Evolutionary conservation across 148 eudicot genomes (phyloP).

Genomic region (Silene conica): DNA sequence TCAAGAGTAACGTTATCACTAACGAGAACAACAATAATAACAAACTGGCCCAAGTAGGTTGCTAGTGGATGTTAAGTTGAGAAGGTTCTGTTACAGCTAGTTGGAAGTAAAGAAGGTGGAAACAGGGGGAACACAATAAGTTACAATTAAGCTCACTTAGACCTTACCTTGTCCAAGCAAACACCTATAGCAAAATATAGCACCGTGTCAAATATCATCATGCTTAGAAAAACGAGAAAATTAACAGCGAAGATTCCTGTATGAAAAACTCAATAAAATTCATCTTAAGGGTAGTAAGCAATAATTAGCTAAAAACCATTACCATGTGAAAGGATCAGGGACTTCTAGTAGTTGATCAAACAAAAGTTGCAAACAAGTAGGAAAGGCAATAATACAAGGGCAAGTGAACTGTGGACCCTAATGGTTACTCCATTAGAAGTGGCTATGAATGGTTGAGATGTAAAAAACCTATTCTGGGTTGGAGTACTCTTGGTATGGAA

Average conservation of each 20-base stretch:
- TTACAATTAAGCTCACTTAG: not conserved
- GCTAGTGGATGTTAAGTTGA: not conserved
- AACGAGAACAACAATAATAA: too few species aligned
- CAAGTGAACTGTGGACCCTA: too few species aligned
- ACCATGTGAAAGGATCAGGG: not conserved
- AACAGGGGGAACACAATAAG: constrained; percentile 5
- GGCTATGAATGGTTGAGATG: too few species aligned
- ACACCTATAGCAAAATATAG: constrained; percentile 74
- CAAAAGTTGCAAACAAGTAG: not conserved
- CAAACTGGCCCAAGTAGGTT: too few species aligned
- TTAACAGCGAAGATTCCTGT: constrained; percentile 88
- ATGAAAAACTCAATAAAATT: constrained; percentile 13
- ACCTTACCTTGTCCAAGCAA: constrained; percentile 81
- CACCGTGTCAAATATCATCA: constrained; percentile 82
- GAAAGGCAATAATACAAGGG: not conserved
- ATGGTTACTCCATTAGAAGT: too few species aligned
- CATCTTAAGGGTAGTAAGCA: not conserved
- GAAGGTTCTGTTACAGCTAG: not conserved
- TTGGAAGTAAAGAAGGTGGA: not conserved
- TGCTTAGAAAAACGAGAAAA: constrained; percentile 76
- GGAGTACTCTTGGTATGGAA: too few species aligned
- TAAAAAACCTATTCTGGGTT: too few species aligned
- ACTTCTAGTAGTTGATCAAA: not conserved
- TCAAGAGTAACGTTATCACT: too few species aligned
- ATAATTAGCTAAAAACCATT: constrained; percentile 2